Evolutionary conservation across 176 grass and related monocot species (phyloP).

Genomic region (Lolium rigidum): DNA sequence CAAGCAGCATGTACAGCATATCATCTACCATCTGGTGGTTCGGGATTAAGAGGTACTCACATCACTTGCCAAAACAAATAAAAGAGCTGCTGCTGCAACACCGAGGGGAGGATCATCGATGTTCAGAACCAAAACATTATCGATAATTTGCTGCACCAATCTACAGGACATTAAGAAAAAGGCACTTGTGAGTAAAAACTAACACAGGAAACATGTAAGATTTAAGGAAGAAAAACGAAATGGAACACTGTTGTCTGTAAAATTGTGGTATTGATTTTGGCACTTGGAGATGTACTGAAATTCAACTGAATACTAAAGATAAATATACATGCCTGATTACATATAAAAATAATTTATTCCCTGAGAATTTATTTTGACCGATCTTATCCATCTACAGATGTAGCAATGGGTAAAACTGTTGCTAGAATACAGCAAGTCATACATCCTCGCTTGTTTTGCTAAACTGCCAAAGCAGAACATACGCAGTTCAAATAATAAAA

Average conservation of each 20-base stretch:
- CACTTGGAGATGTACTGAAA: slow-evolving; percentile 2
- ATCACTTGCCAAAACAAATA: slow-evolving; percentile 94
- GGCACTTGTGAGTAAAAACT: slow-evolving; percentile 32
- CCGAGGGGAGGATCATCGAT: slow-evolving; percentile 84
- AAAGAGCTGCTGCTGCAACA: slow-evolving; percentile 80
- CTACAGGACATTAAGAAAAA: slow-evolving; percentile 55
- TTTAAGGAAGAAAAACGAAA: slow-evolving; percentile 23
- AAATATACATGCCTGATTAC: neutral
- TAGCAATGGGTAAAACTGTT: neutral
- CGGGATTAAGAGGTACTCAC: slow-evolving; percentile 66
- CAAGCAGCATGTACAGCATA: neutral
- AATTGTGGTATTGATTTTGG: slow-evolving; percentile 13
- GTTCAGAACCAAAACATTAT: slow-evolving; percentile 78
- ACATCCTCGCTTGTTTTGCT: slow-evolving; percentile 5
- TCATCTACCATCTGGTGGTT: neutral
- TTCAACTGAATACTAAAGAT: neutral
- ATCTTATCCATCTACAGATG: neutral
- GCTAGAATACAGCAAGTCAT: slow-evolving; percentile 14
- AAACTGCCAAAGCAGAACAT: neutral
- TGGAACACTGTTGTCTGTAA: neutral
- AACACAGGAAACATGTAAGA: slow-evolving; percentile 21
- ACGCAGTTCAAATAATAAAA: slow-evolving; percentile 8
- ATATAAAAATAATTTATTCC: neutral
- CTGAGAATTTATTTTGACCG: neutral
- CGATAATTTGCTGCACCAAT: slow-evolving; percentile 73